Conservation (phyloP, 2,329 filamentous ascomycete species). For the Aphanocladium album region DNA sequence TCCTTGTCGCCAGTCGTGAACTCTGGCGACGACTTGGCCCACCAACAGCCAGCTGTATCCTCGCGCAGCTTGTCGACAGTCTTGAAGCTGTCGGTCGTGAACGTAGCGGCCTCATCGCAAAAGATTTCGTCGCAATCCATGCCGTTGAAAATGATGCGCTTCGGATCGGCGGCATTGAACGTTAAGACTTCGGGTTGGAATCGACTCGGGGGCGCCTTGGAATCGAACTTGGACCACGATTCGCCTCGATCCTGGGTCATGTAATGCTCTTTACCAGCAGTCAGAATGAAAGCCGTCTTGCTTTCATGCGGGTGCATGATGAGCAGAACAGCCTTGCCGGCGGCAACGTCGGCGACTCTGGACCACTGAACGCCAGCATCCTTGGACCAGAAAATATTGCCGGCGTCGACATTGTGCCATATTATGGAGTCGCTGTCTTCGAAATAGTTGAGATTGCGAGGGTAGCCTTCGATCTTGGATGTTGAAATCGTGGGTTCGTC, state of each 20-base stretch:
- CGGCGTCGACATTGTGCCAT: constrained; percentile 60
- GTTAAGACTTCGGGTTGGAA: constrained; percentile 50
- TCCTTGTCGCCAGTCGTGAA: constrained; percentile 67
- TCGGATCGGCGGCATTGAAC: constrained; percentile 79
- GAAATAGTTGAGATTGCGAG: constrained; percentile 78
- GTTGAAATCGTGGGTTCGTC: constrained; percentile 61
- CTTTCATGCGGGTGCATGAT: constrained; percentile 74
- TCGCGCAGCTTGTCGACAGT: constrained; percentile 60
- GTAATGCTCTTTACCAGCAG: constrained; percentile 66
- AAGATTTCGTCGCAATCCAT: constrained; percentile 61
- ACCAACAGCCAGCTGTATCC: constrained; percentile 73
- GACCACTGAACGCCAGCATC: constrained; percentile 79
- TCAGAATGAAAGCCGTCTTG: constrained; percentile 75
- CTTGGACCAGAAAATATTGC: constrained; percentile 68
- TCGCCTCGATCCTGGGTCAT: constrained; percentile 78
- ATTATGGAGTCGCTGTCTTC: constrained; percentile 80
- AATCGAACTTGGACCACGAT: constrained; percentile 71
- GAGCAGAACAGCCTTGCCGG: constrained; percentile 58
- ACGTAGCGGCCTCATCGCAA: constrained; percentile 60
- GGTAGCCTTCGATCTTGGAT: constrained; percentile 61
- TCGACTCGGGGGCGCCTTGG: constrained; percentile 51
- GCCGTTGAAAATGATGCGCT: constrained; percentile 81
- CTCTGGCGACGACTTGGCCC: constrained; percentile 71
- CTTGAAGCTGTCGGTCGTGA: constrained; percentile 83
- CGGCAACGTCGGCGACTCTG: constrained; percentile 57